Evolutionary conservation across 1,284 basidiomycete genomes (phyloP), one percentile per base, ranked within the genome.

Genomic region (Cerrena zonata): DNA sequence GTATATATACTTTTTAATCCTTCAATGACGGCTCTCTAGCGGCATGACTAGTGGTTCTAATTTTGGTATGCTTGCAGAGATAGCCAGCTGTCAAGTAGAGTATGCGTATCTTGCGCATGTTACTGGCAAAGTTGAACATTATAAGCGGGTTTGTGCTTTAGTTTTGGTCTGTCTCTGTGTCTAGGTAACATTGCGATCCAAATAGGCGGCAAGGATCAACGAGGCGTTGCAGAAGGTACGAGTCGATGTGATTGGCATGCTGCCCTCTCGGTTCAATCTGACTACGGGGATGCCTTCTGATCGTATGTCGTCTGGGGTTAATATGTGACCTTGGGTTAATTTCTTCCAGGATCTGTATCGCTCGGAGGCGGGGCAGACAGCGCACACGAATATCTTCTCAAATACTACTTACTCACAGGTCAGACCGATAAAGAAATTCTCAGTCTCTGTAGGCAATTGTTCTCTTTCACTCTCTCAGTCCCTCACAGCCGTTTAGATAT

Each of bases 341-440:
- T n/a, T n/a, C n/a, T 13, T 27, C 22, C 5, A 48, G 55, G 49
- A 7, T 26, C 48, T 55, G 25, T 57, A 57, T 82, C 82, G 1
- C 77, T 85, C 3, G 86, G 86, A 13, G 79, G 75, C 0, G 72
- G 70, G 42, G 82, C 83, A 2, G 86, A 89, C 56, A 88, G 86
- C 58, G 79, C 76, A 2, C 82, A 89, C 51, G 86, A 90, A 62
- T 89, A 89, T 59, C 74, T 86, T 19, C 73, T 89, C 36, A 89
- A 89, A 59, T 79, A 85, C 52, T 86, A 80, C 64, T 67, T 89
- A 10, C 70, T 87, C 18, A 83, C 82, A 3, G 79, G 72, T 15
- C 72, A 76, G 56, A 74, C 76, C 2, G 84, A 89, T 59, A 74
- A 69, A 55, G 67, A 68, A 23, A 78, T 76, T 54, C 70, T 82